A percentile compares a stretch with the other conserved stretches of the same genome.
These are phyloP conservation scores for Pulveroboletus frians DNA, from an alignment of 768 basidiomycete species.

Conservation along the genomic window DNA sequence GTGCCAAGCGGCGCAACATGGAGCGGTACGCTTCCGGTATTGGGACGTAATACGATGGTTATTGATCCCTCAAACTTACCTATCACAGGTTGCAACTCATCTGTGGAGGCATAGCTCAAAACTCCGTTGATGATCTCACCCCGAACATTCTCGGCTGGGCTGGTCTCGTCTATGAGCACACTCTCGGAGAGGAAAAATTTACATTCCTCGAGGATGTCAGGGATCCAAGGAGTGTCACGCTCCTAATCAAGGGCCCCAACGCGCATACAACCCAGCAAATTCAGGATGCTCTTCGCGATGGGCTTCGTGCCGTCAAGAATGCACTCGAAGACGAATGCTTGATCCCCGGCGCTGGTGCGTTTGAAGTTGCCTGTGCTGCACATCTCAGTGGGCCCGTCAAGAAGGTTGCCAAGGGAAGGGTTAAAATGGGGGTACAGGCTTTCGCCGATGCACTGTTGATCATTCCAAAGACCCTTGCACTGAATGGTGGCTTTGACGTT, in stretches of 20 bases:
- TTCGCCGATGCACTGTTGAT: conserved; percentile 92
- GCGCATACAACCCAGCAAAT: conserved; percentile 94
- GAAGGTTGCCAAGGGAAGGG: conserved; percentile 85
- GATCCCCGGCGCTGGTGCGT: conserved; percentile 96
- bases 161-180: conserved; percentile 97
- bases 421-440: conserved; percentile 96
- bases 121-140: conserved; percentile 93
- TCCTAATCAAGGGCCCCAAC: conserved; percentile 97
- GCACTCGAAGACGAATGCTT: conserved; percentile 85
- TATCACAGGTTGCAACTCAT: conserved; percentile 76
- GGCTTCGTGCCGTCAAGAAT: conserved; percentile 94
- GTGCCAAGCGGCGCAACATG: conserved; percentile 99
- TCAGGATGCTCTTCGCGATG: conserved; percentile 96
- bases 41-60: conserved; percentile 31
- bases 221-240: conserved; percentile 89
- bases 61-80: conserved; percentile 9
- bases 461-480: conserved; percentile 94
- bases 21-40: conserved; percentile 58
- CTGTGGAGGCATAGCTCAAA: conserved; percentile 93
- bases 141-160: conserved; percentile 95
- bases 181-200: conserved; percentile 96
- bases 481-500: conserved; percentile 95
- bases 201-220: conserved; percentile 98
- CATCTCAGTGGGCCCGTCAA: conserved; percentile 78
- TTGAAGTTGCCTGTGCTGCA: conserved; percentile 88